Base-by-base conservation (phyloP, 345 rosid genomes). In the Aquilaria malaccensis region DNA sequence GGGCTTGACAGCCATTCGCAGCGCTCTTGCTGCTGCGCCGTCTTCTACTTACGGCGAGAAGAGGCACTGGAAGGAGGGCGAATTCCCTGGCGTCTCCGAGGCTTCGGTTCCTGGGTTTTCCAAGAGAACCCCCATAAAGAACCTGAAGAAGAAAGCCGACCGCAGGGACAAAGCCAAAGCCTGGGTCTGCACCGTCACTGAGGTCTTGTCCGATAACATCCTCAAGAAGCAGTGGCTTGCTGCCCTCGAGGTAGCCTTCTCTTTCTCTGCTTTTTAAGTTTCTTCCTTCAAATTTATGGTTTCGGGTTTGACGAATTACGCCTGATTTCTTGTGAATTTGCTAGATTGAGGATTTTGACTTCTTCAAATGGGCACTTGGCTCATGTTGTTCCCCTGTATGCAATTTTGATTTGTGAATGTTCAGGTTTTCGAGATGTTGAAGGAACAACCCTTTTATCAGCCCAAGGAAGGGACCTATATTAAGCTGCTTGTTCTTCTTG, bases 391-490 rank as follows among this genome's bases (percentile, higher is more conserved):
- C 33, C 29, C 45, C 50, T 9, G 11, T 32, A 3, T 56, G 7
- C 51, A 59, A 45, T 22, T 9, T n/a, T 56, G 51, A 33, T 10
- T 2, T 50, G 45, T 59, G 55, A 51, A 65, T 64, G n/a, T 45
- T 57, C 68, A 88, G 96, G 96, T 81, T 7, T 81, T 86, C 58
- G 81, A 75, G 60, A 93, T 89, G 89, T 78, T 89, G 56, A 84
- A 70, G 31, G 76, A 74, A 37, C 91, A 93, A 54, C 81, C 87
- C 0, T 93, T 84, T 77, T 84, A 93, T 60, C 76, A 83, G 9
- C 91, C 94, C 9, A 87, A 84, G 68, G 90, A 85, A 80, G 89
- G 87, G 47, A 89, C 91, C 64, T 89, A 84, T 65, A 79, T 87
- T 87, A 93, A 87, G 65, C 83, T 93, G 22, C 77, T 89, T 22